Conservation (phyloP, 495 filamentous ascomycete genomes). For the Xylaria palmicola region DNA sequence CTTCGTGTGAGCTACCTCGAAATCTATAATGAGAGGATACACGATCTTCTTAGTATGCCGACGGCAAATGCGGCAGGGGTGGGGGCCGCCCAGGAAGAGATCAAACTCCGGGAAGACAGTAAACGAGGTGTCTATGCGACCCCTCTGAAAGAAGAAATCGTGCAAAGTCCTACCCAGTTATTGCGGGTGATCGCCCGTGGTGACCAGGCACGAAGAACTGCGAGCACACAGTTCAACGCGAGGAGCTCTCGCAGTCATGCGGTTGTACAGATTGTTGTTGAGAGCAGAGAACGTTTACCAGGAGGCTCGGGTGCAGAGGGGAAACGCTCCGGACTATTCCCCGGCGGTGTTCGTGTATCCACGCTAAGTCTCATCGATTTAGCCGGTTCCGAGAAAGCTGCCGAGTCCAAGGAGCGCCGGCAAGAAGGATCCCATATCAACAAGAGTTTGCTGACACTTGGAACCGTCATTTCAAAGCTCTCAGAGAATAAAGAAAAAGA, state of each 20-base stretch:
- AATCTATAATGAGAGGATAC: constrained; percentile 98
- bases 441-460: constrained; percentile 91
- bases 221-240: constrained; percentile 93
- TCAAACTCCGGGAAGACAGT: constrained; percentile 92
- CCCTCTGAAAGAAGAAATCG: constrained; percentile 96
- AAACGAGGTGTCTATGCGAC: constrained; percentile 96
- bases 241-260: constrained; percentile 96
- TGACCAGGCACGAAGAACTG: constrained; percentile 83
- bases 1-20: constrained; percentile 97
- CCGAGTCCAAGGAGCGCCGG: constrained; percentile 89
- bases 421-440: constrained; percentile 98
- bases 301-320: constrained; percentile 51
- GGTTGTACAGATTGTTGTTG: constrained; percentile 97
- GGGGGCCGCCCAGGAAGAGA: constrained; percentile 69
- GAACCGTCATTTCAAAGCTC: constrained; percentile 88
- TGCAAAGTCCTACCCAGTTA: constrained; percentile 94
- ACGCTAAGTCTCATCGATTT: constrained; percentile 95
- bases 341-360: constrained; percentile 92
- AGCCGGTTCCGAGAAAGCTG: constrained; percentile 92
- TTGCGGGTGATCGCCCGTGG: constrained; percentile 93
- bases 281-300: constrained; percentile 84
- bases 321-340: constrained; percentile 74
- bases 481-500: constrained; percentile 78
- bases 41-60: constrained; percentile 83
- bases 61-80: constrained; percentile 43